phyloP scores from a whole-genome alignment of 2,329 filamentous ascomycete species.

The Neonectria punicea region DNA sequence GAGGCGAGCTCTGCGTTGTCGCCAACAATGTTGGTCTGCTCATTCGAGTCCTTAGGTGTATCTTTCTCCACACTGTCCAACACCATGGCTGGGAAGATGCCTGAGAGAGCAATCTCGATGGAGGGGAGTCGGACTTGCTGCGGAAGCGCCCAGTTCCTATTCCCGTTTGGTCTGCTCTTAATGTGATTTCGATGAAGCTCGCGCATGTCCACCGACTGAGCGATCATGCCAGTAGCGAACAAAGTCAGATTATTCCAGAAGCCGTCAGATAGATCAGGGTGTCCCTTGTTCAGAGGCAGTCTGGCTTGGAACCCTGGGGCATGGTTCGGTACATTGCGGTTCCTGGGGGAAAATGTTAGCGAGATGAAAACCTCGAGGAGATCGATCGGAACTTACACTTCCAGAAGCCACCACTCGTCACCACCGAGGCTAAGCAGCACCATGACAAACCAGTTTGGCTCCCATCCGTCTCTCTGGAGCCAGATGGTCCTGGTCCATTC shows the following conservation, averaged over 20 bases:
- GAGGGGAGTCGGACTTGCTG: slow-evolving; percentile 59
- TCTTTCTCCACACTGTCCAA: slow-evolving; percentile 37
- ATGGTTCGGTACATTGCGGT: slow-evolving; percentile 40
- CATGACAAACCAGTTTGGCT: slow-evolving; percentile 75
- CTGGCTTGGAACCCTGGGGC: slow-evolving; percentile 48
- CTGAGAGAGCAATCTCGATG: slow-evolving; percentile 60
- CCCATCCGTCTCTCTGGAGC: slow-evolving; percentile 79
- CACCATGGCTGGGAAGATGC: slow-evolving; percentile 53
- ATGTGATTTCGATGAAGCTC: slow-evolving; percentile 58
- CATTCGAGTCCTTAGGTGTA: slow-evolving; percentile 8
- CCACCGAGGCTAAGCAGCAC: slow-evolving; percentile 76
- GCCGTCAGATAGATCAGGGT: slow-evolving; percentile 56
- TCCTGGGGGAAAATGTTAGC: slow-evolving; percentile 39
- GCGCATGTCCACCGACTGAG: slow-evolving; percentile 61
- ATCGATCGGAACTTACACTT: slow-evolving; percentile 60
- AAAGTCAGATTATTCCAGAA: slow-evolving; percentile 65
- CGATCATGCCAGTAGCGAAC: slow-evolving; percentile 62
- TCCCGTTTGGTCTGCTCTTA: slow-evolving; percentile 50
- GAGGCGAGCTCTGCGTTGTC: slow-evolving; percentile 37
- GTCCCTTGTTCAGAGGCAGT: slow-evolving; percentile 56
- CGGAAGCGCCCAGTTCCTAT: slow-evolving; percentile 52
- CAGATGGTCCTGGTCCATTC: slow-evolving; percentile 73
- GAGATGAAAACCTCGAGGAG: background rate
- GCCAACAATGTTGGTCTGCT: slow-evolving; percentile 3
- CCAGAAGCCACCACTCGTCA: slow-evolving; percentile 82